Conservation (phyloP, 2,329 filamentous ascomycete species). For the Beauveria medogensis region DNA sequence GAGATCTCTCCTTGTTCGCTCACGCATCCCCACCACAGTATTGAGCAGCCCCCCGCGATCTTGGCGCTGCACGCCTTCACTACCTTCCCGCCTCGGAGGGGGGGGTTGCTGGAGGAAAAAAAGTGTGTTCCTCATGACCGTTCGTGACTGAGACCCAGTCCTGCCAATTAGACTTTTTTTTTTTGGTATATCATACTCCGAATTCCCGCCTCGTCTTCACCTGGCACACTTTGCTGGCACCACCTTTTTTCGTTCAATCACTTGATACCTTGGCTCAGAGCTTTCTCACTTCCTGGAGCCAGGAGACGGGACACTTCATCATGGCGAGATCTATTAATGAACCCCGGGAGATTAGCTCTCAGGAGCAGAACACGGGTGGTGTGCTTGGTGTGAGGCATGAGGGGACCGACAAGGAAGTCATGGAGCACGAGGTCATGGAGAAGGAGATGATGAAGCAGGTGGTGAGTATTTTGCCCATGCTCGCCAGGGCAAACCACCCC, state of each 20-base stretch:
- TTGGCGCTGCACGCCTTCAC: slow-evolving; percentile 1
- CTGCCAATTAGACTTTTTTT: neutral
- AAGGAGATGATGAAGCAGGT: neutral
- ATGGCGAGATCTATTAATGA: slow-evolving; percentile 2
- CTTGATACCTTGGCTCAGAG: neutral
- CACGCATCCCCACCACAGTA: neutral
- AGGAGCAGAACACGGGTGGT: neutral
- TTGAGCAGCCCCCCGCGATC: slow-evolving; percentile 5
- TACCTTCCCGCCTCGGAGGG: neutral
- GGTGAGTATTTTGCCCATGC: neutral
- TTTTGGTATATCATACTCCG: neutral
- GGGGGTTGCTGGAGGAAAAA: no score
- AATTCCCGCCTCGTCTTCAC: neutral
- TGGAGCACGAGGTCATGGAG: no score
- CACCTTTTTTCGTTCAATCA: neutral
- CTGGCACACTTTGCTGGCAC: neutral
- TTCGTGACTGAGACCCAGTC: neutral
- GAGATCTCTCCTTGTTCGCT: neutral
- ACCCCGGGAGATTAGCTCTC: neutral
- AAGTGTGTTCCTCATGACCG: neutral
- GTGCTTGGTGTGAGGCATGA: slow-evolving; percentile 3
- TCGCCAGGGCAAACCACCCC: no score
- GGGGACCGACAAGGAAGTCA: neutral
- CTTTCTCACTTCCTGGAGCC: neutral
- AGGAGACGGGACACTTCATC: neutral